Conservation (phyloP, 140 eudicot genomes). For the Oenanthe javanica region DNA sequence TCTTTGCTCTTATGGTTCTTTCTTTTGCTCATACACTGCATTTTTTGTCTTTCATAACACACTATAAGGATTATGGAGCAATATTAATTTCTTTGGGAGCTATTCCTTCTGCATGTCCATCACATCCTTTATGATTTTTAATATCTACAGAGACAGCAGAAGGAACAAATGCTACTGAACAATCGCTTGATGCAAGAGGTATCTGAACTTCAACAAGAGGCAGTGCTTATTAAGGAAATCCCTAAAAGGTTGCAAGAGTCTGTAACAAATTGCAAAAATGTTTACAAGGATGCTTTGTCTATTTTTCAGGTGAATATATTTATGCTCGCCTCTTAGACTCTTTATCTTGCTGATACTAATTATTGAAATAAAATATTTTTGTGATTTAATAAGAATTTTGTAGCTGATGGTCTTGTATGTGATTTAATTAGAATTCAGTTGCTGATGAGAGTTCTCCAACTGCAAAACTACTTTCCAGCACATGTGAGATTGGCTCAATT, state of each 20-base stretch:
- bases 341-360: not conserved
- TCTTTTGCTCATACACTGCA: not conserved
- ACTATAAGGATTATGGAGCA: not conserved
- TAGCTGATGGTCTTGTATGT: slow-evolving; percentile 35
- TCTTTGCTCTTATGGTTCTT: not conserved
- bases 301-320: slow-evolving; percentile 47
- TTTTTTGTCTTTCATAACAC: not conserved
- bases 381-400: slow-evolving; percentile 37
- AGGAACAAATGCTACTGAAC: slow-evolving; percentile 55
- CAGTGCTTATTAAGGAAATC: slow-evolving; percentile 36
- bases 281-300: too few species aligned
- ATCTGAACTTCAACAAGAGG: slow-evolving; percentile 61
- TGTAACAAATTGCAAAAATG: slow-evolving; percentile 58
- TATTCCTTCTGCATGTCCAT: not conserved
- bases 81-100: not conserved
- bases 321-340: not conserved
- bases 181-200: slow-evolving; percentile 48
- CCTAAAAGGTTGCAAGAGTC: slow-evolving; percentile 54
- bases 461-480: slow-evolving; percentile 44
- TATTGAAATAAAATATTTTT: not conserved
- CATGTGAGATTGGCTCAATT: slow-evolving; percentile 51
- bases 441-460: slow-evolving; percentile 50
- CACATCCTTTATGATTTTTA: slow-evolving; percentile 11
- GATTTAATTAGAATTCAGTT: slow-evolving; percentile 44
- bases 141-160: slow-evolving; percentile 48